Base-by-base conservation (phyloP, 495 filamentous ascomycete genomes). In the Aspergillus ostianus region DNA sequence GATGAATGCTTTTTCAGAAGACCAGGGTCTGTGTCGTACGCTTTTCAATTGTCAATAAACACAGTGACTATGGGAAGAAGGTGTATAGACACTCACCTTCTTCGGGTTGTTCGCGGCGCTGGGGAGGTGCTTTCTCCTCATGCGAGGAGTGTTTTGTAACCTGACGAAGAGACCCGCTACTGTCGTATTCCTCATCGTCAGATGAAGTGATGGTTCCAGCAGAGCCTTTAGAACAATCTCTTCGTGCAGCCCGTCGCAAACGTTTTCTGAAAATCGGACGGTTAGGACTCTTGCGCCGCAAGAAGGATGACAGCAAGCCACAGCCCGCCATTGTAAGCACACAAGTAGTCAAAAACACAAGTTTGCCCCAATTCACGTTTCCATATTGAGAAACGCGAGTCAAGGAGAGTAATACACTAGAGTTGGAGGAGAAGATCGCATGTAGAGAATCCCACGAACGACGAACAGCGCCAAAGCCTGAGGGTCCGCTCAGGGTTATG, bases 1-100 rank as follows among this genome's bases (percentile, higher is more conserved):
- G 82, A 78, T 32, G 90, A 91, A 70, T 90, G 84, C 66, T 92
- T 91, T 69, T 84, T 85, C 51, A 97, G 77, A 18, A 98, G 78
- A 19, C 85, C 82, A 12, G 92, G 90, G 56, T 96, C 91, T 27
- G 84, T 86, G 53, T 67, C 66, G 56, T 68, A 61, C 32, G 75
- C 75, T 78, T 48, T 53, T 57, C 6, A 20, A 30, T 57, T 13
- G 13, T 15, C 36, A 15, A 41, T 41, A 2, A 41, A 17, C 13
- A 41, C 12, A 10, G 60, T 64, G 13, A 58, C 27, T 10, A 55
- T 48, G 9, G 20, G 19, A 26, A 20, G 29, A 3, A 26, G 26
- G n/a, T 13, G 9, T 45, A 29, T 47, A 20, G 9, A 52, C 19
- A 53, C 70, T 48, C 53, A 78, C 75, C 75, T 66, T 78, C 69